Percentiles rank a stretch among this genome's conserved stretches.
phyloP scores from a whole-genome alignment of 805 yeast species.

The Citeromyces matritensis region DNA sequence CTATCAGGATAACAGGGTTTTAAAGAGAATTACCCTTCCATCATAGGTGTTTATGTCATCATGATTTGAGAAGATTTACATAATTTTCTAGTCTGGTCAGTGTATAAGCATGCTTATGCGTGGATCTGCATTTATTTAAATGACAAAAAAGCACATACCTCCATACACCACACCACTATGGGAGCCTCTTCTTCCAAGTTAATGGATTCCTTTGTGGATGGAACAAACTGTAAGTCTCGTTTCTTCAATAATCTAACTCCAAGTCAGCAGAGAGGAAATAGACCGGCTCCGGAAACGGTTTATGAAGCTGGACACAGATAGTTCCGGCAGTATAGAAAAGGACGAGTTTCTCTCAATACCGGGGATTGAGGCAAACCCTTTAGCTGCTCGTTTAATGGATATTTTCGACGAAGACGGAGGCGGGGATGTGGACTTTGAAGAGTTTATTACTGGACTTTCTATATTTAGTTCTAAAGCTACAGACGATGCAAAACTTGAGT shows the following conservation, averaged over 20 bases:
- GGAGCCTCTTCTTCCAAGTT: constrained; percentile 47
- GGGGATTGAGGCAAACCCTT: constrained; percentile 80
- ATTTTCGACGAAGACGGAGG: constrained; percentile 88
- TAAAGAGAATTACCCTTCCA: no score
- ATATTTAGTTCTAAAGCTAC: constrained; percentile 79
- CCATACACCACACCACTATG: constrained; percentile 16
- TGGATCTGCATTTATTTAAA: no score
- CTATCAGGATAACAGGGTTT: no score
- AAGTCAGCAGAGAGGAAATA: constrained; percentile 78
- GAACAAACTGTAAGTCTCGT: constrained; percentile 48
- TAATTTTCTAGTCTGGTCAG: no score
- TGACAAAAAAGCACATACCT: no score
- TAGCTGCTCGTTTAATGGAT: constrained; percentile 82
- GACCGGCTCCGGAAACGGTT: constrained; percentile 84
- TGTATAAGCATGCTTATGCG: no score
- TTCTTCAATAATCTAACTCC: constrained; percentile 2
- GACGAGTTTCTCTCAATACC: constrained; percentile 87
- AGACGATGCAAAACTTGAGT: constrained; percentile 66
- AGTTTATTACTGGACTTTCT: constrained; percentile 55
- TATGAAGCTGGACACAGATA: constrained; percentile 89
- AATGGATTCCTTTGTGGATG: constrained; percentile 38
- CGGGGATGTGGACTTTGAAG: constrained; percentile 92
- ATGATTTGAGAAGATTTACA: no score
- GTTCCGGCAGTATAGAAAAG: constrained; percentile 82
- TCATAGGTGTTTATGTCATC: no score